Evolutionary conservation across 495 filamentous ascomycete genomes (phyloP).

Genomic region (Achaetomiella virescens): DNA sequence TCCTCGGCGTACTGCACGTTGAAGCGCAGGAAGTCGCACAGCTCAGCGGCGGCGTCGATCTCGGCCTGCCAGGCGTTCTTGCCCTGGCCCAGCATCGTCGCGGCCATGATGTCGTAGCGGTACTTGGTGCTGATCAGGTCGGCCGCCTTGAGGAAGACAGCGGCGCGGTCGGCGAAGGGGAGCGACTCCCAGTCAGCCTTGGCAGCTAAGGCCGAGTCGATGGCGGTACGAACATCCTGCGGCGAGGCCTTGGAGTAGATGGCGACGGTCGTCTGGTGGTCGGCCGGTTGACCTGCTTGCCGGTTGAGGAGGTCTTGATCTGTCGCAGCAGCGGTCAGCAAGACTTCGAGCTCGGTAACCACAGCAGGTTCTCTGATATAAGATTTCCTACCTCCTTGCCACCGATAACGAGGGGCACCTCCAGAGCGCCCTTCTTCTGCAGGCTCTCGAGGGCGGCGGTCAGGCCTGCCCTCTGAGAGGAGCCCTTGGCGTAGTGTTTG

Average conservation of each 20-base stretch:
- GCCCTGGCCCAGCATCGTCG: slow-evolving; percentile 89
- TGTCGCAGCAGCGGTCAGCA: slow-evolving; percentile 18
- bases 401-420: slow-evolving; percentile 71
- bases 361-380: background rate
- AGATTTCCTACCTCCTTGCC: slow-evolving; percentile 78
- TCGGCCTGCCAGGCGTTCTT: slow-evolving; percentile 97
- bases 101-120: slow-evolving; percentile 85
- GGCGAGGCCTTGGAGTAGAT: slow-evolving; percentile 70
- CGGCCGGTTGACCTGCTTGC: slow-evolving; percentile 63
- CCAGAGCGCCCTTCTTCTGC: slow-evolving; percentile 54
- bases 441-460: slow-evolving; percentile 59
- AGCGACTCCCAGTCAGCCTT: slow-evolving; percentile 75
- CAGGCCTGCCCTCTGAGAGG: slow-evolving; percentile 67
- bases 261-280: slow-evolving; percentile 65
- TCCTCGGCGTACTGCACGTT: slow-evolving; percentile 86
- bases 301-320: slow-evolving; percentile 48
- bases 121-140: slow-evolving; percentile 86
- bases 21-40: slow-evolving; percentile 86
- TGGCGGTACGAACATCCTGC: slow-evolving; percentile 66
- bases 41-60: slow-evolving; percentile 89
- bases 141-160: slow-evolving; percentile 88
- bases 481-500: slow-evolving; percentile 82
- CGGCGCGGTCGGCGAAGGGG: slow-evolving; percentile 84
- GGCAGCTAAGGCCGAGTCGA: slow-evolving; percentile 72
- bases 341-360: background rate